Conservation (phyloP, 352 stramenopile species). For the Phytophthora fragariaefolia region DNA sequence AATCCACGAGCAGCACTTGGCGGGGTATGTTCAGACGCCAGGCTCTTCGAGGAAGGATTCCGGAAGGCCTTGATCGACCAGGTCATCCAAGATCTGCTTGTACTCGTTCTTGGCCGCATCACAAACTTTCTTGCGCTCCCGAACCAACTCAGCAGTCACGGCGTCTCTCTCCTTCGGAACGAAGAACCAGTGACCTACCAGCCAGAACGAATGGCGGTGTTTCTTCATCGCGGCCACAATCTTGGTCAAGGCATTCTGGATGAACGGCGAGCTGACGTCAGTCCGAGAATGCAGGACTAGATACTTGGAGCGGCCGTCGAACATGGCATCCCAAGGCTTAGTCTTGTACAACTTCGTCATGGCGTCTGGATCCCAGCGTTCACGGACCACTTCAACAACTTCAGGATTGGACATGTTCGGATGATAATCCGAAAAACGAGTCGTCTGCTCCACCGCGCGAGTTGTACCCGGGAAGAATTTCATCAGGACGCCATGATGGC, state of each 20-base stretch:
- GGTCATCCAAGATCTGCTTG: background rate
- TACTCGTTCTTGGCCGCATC: background rate
- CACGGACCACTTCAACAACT: background rate
- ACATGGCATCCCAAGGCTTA: background rate
- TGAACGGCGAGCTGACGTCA: accelerated
- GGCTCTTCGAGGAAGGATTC: background rate
- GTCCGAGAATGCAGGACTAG: background rate
- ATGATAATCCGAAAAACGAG: background rate
- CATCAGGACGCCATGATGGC: background rate
- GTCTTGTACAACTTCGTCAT: background rate
- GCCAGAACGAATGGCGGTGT: background rate
- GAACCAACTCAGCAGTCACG: background rate
- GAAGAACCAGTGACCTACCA: background rate
- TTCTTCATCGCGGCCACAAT: background rate
- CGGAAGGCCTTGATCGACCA: background rate
- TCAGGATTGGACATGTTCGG: background rate
- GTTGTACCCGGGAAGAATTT: background rate
- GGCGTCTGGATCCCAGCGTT: background rate
- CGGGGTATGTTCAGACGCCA: background rate
- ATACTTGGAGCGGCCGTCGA: background rate
- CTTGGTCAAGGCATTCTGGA: background rate
- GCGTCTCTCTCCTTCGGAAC: background rate
- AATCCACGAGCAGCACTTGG: background rate
- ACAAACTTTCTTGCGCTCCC: background rate
- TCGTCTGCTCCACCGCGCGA: background rate